Percentiles rank a stretch among this genome's conserved stretches.
Conservation (phyloP, 2,329 filamentous ascomycete genomes). For the Aspergillus candidus region DNA sequence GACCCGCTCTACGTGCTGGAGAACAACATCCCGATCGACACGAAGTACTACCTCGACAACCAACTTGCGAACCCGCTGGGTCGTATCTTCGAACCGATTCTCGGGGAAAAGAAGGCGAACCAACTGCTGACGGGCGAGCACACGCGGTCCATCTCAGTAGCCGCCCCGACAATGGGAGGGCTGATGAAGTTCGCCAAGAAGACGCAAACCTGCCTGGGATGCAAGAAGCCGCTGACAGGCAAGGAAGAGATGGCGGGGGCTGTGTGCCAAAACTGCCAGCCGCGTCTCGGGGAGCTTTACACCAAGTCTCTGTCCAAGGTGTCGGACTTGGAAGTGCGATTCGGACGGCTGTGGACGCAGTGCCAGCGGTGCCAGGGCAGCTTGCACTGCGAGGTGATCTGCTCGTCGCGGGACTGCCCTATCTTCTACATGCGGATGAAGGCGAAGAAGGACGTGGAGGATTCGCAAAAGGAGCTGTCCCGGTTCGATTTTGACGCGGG, state of each 20-base stretch:
- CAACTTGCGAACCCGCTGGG: conserved; percentile 91
- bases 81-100: conserved; percentile 95
- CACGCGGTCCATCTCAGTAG: conserved; percentile 88
- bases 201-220: conserved; percentile 96
- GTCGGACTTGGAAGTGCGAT: conserved; percentile 86
- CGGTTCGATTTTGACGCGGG: conserved; percentile 84
- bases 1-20: conserved; percentile 96
- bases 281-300: conserved; percentile 85
- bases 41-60: conserved; percentile 97
- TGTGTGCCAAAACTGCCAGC: conserved; percentile 79
- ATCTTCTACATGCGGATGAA: conserved; percentile 99
- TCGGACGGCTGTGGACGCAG: conserved; percentile 92
- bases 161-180: conserved; percentile 82
- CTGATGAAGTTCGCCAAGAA: conserved; percentile 99
- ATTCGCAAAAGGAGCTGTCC: conserved; percentile 81
- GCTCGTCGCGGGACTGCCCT: conserved; percentile 89
- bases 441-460: conserved; percentile 97
- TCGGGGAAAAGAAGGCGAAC: conserved; percentile 85
- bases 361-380: conserved; percentile 96
- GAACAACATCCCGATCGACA: conserved; percentile 96
- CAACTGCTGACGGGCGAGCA: conserved; percentile 86
- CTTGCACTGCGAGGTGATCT: conserved; percentile 98
- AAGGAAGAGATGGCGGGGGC: conserved; percentile 77
- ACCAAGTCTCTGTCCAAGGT: conserved; percentile 83
- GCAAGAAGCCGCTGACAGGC: conserved; percentile 86